Percentiles rank a stretch among this genome's conserved stretches.
Evolutionary conservation across 2,329 filamentous ascomycete species (phyloP).

Genomic region (Akanthomyces dipterigenus): DNA sequence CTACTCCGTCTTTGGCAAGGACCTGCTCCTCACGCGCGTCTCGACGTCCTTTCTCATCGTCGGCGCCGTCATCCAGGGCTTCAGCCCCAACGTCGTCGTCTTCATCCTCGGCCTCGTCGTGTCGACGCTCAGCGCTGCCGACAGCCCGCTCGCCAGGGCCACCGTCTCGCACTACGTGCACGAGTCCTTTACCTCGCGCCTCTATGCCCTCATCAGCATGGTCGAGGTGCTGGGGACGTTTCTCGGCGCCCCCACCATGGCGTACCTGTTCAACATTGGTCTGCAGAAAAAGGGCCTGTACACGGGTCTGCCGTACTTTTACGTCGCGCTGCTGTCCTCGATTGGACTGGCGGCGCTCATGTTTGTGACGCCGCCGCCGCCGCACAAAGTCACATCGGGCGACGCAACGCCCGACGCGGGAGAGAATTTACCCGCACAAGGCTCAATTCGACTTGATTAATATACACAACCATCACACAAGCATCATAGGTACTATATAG

Average conservation of each 20-base stretch:
- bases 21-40: conserved; percentile 27
- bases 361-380: conserved; percentile 29
- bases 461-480: background rate
- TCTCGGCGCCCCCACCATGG: conserved; percentile 33
- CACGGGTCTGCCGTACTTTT: conserved; percentile 35
- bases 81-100: conserved; percentile 25
- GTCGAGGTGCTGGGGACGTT: conserved; percentile 33
- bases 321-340: conserved; percentile 25
- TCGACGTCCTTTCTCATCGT: conserved; percentile 28
- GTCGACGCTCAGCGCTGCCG: conserved; percentile 31
- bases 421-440: conserved; percentile 16
- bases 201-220: conserved; percentile 36
- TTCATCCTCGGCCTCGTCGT: conserved; percentile 33
- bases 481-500: background rate
- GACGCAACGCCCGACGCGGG: conserved; percentile 14
- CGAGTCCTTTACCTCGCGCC: conserved; percentile 30
- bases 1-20: conserved; percentile 29
- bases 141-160: conserved; percentile 32
- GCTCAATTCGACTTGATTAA: conserved; percentile 1
- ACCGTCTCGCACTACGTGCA: conserved; percentile 33
- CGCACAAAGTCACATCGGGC: background rate
- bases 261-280: conserved; percentile 31
- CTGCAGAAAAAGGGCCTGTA: conserved; percentile 28
- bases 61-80: conserved; percentile 27
- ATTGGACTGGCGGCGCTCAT: conserved; percentile 22